A percentile compares a stretch with the other conserved stretches of the same genome.
phyloP scores from a whole-genome alignment of 2,329 filamentous ascomycete genomes.

The Emmonsia crescens region DNA sequence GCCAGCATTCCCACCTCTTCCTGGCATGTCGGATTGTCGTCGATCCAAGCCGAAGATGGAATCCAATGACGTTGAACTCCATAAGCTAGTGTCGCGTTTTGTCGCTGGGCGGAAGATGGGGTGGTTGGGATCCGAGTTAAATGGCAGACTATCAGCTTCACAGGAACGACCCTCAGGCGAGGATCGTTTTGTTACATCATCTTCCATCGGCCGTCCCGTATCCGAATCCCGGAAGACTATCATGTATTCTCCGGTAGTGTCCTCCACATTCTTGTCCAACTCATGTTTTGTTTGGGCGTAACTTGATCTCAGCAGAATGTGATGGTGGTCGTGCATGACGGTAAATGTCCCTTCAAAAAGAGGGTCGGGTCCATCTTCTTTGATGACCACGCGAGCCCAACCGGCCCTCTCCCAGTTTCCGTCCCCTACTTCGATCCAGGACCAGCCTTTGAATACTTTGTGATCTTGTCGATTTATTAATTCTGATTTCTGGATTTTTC shows the following conservation, averaged over 20 bases:
- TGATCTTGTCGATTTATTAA: slow-evolving; percentile 61
- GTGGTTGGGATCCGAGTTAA: slow-evolving; percentile 66
- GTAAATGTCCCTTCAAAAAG: slow-evolving; percentile 87
- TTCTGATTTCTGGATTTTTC: slow-evolving; percentile 55
- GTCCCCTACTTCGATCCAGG: slow-evolving; percentile 55
- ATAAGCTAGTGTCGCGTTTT: slow-evolving; percentile 42
- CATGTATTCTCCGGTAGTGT: slow-evolving; percentile 62
- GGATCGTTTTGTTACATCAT: slow-evolving; percentile 57
- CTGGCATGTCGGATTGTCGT: slow-evolving; percentile 54
- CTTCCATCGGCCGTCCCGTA: slow-evolving; percentile 40
- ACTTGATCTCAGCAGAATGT: slow-evolving; percentile 64
- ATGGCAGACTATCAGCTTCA: slow-evolving; percentile 61
- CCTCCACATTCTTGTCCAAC: slow-evolving; percentile 56
- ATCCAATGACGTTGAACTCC: slow-evolving; percentile 51
- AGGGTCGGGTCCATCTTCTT: slow-evolving; percentile 63
- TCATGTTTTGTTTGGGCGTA: slow-evolving; percentile 62
- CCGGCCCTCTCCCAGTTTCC: slow-evolving; percentile 69
- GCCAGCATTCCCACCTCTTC: slow-evolving; percentile 59
- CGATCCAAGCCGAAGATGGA: slow-evolving; percentile 56
- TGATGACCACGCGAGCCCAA: slow-evolving; percentile 74
- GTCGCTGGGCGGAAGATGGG: slow-evolving; percentile 41
- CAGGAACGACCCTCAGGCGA: slow-evolving; percentile 45
- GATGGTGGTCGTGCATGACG: slow-evolving; percentile 70
- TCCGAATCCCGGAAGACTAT: slow-evolving; percentile 88
- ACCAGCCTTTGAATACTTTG: slow-evolving; percentile 71